Evolutionary conservation across 495 filamentous ascomycete species (phyloP), one percentile per base, ranked within the genome.

Genomic region (Xylaria curta): DNA sequence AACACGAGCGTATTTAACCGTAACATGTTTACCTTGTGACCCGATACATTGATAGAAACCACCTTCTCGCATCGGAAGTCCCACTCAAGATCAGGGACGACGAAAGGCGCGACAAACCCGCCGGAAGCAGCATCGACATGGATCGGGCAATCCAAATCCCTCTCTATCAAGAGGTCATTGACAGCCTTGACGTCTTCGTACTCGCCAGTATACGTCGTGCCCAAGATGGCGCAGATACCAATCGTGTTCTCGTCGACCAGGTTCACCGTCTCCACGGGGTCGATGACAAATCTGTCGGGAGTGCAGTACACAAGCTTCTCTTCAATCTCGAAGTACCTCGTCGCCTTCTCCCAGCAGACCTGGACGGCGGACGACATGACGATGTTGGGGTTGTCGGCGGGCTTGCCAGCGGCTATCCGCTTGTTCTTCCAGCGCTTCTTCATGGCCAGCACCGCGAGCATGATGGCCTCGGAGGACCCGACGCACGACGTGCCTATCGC

Each of bases 161-260:
- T 88, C 81, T 93, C 80, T 5, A 92, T 76, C 59, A 97, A 82
- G 17, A 97, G 80, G 78, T 97, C 93, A 75, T 97, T 97, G 77
- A 97, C 91, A 10, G 84, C 90, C 85, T 97, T 94, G 76, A 93
- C 89, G 78, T 97, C 94, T 81, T 97, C 94, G 74, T 97, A 97
- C 82, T 97, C 92, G 61, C 94, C 94, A n/a, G 94, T 97, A 81
- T 97, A 97, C 1, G 94, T 97, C 1, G 94, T 94, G 15, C 94
- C 94, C 15, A 97, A 80, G 75, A 97, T 97, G 47, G 88, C 86
- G 78, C 94, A 97, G 77, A 97, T 97, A 68, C 94, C 94, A 76
- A 97, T 97, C 8, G 94, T 97, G 80, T 97, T 97, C 85, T 97
- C 94, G 72, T 97, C 94, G 6, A 97, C 87, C n/a, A 97, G 80